These are phyloP conservation scores for Colletotrichum siamense DNA, from an alignment of 2,329 filamentous ascomycete species.

Conservation along the genomic window DNA sequence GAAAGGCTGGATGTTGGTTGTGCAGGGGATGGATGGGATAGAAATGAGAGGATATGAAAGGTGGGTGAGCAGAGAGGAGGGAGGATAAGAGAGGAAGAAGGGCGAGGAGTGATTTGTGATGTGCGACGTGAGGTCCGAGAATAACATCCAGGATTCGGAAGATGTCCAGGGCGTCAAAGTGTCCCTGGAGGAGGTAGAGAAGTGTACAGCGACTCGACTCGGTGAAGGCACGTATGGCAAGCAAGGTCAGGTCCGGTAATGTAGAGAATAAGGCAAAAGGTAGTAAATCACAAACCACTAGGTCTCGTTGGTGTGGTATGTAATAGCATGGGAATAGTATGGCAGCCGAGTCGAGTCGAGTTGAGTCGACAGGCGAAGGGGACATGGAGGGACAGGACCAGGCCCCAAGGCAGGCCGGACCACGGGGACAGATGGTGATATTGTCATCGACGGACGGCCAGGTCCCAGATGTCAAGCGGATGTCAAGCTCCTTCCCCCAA, in stretches of 20 bases:
- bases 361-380: not conserved
- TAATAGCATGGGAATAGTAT: not conserved
- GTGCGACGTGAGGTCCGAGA: slow-evolving; percentile 19
- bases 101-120: not conserved
- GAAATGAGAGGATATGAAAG: not conserved
- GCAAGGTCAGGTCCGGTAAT: not conserved
- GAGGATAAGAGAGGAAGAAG: not conserved
- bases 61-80: not conserved
- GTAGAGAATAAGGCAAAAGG: not conserved
- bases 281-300: not conserved
- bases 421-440: slow-evolving; percentile 9
- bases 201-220: not conserved
- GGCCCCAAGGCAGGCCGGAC: not conserved
- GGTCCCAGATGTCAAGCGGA: not conserved
- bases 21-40: not conserved
- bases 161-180: not conserved
- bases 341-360: not conserved
- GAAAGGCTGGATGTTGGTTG: slow-evolving; percentile 12
- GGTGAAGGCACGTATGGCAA: not conserved
- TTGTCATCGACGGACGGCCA: slow-evolving; percentile 4
- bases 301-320: not conserved
- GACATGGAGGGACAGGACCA: not conserved
- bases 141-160: slow-evolving; percentile 17
- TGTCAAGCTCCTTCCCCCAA: not conserved
- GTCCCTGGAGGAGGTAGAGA: not conserved